Conservation (phyloP, 148 eudicot species). For the Gaultheria prostrata region DNA sequence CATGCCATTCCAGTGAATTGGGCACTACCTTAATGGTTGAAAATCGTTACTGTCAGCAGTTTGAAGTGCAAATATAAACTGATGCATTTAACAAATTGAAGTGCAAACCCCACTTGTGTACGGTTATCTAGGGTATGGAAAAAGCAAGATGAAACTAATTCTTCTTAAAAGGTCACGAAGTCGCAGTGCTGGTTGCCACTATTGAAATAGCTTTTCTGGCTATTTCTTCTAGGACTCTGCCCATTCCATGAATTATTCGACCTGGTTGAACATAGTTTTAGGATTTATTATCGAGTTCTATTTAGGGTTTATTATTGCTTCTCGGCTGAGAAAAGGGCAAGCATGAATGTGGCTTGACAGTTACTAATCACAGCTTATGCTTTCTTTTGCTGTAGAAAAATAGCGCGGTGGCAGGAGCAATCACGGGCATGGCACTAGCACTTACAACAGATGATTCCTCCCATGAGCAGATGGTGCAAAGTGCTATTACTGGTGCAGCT, state of each 20-base stretch:
- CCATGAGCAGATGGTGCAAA: conserved; percentile 86
- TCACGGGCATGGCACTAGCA: conserved; percentile 78
- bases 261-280: too few relatives aligned
- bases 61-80: not conserved
- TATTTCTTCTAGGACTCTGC: too few relatives aligned
- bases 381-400: conserved; percentile 54
- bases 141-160: too few relatives aligned
- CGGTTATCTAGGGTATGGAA: too few relatives aligned
- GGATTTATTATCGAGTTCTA: too few relatives aligned
- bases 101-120: not conserved
- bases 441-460: conserved; percentile 57
- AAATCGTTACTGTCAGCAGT: not conserved
- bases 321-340: not conserved
- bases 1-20: not conserved
- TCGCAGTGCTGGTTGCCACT: too few relatives aligned
- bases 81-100: not conserved
- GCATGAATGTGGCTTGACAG: not conserved
- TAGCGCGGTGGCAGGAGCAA: conserved; percentile 92
- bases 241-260: too few relatives aligned
- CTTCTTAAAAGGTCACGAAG: too few relatives aligned
- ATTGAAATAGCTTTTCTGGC: too few relatives aligned
- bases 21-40: not conserved
- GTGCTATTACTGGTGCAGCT: conserved; percentile 93
- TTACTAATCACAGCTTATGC: not conserved
- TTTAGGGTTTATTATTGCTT: too few relatives aligned